Evolutionary conservation across 129 eudicot species (phyloP).

Genomic region (Deinandra increscens): DNA sequence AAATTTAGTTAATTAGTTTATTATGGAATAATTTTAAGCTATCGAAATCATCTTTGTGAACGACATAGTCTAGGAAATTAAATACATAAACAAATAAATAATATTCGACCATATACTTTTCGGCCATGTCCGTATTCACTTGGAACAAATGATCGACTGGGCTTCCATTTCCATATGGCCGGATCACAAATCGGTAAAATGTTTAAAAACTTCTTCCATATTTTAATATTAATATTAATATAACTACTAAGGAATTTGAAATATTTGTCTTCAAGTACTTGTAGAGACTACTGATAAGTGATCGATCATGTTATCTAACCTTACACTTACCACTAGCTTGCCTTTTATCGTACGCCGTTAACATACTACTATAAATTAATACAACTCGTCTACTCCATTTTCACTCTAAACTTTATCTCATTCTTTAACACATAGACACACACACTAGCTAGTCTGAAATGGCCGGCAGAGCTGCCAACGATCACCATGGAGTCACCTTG

Average conservation of each 20-base stretch:
- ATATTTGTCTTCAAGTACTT: too few species aligned
- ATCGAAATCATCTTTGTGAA: slow-evolving; percentile 12
- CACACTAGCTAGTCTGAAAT: slow-evolving; percentile 8
- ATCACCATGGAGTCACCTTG: slow-evolving; percentile 29
- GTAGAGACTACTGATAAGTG: too few species aligned
- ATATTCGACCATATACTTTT: slow-evolving; percentile 22
- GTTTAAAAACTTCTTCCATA: neutral
- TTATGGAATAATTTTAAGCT: neutral
- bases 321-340: too few species aligned
- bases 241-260: too few species aligned
- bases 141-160: slow-evolving; percentile 18
- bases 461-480: slow-evolving; percentile 24
- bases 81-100: neutral
- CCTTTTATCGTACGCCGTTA: neutral
- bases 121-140: slow-evolving; percentile 29
- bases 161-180: neutral
- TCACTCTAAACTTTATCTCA: neutral
- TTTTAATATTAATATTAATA: too few species aligned
- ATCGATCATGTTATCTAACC: too few species aligned
- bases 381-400: neutral
- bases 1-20: neutral
- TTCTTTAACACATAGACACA: neutral
- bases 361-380: slow-evolving; percentile 25
- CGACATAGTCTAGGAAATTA: slow-evolving; percentile 18
- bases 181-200: neutral